These are phyloP conservation scores for Micractinium conductrix DNA, from an alignment of 139 green algal genomes.

Conservation along the genomic window DNA sequence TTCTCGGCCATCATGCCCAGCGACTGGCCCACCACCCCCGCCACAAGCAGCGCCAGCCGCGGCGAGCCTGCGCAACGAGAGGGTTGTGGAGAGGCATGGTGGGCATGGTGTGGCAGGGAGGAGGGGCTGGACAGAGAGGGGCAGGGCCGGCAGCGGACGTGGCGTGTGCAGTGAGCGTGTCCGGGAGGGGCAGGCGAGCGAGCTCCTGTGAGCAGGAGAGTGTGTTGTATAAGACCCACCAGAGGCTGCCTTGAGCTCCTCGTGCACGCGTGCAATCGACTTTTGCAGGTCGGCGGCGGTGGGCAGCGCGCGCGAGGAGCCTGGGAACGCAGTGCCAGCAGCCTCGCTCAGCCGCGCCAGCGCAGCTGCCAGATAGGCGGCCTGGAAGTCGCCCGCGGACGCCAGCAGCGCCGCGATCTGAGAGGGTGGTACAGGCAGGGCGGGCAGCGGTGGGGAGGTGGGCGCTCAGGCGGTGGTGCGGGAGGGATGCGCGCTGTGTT, in stretches of 20 bases:
- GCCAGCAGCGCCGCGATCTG: conserved; percentile 70
- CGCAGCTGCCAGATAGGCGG: conserved; percentile 72
- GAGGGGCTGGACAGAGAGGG: neutral
- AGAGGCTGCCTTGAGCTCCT: conserved; percentile 53
- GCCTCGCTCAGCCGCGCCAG: conserved; percentile 73
- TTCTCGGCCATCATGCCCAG: conserved; percentile 58
- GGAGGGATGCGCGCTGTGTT: too few relatives aligned
- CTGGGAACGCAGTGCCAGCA: conserved; percentile 76
- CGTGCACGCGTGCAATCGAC: neutral
- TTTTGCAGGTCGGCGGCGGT: neutral
- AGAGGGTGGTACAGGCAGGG: neutral
- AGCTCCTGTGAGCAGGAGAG: neutral
- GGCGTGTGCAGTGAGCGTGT: neutral
- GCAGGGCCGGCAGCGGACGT: neutral
- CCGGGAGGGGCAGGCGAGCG: neutral
- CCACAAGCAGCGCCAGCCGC: conserved; percentile 59
- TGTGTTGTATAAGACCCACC: conserved; percentile 29
- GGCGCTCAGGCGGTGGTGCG: too few relatives aligned
- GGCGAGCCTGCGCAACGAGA: conserved; percentile 31
- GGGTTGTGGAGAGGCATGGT: too few relatives aligned
- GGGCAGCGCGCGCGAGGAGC: conserved; percentile 61
- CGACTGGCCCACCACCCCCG: conserved; percentile 55
- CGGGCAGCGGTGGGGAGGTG: neutral
- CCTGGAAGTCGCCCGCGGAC: conserved; percentile 69
- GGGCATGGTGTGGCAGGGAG: too few relatives aligned